These are phyloP conservation scores for Alternaria viburni DNA, from an alignment of 2,329 filamentous ascomycete genomes.

Conservation along the genomic window DNA sequence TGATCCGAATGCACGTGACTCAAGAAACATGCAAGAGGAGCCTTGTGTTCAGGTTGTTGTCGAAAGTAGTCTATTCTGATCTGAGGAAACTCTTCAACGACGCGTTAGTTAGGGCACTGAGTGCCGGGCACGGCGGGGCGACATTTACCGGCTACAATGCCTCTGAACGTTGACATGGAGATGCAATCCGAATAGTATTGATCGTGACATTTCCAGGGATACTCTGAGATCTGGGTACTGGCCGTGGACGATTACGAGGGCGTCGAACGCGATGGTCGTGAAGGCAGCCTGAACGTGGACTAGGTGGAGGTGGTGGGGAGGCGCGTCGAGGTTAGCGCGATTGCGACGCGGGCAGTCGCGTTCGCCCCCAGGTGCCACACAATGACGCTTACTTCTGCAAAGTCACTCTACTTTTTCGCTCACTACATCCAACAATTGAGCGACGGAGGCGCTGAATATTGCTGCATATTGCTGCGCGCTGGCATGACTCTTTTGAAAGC, in stretches of 20 bases:
- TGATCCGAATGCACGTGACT: slow-evolving; percentile 95
- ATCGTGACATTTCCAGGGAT: slow-evolving; percentile 8
- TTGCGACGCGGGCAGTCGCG: background rate
- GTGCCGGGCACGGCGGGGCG: background rate
- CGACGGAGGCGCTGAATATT: background rate
- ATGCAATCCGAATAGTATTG: background rate
- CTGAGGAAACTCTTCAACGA: slow-evolving; percentile 71
- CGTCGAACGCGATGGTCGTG: background rate
- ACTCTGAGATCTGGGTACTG: background rate
- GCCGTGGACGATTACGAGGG: background rate
- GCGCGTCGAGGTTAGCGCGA: background rate
- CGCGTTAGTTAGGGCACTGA: background rate
- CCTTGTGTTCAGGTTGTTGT: slow-evolving; percentile 56
- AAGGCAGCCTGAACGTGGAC: background rate
- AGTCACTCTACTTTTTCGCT: background rate
- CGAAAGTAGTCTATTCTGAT: slow-evolving; percentile 88
- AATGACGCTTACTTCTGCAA: background rate
- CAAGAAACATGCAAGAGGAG: slow-evolving; percentile 83
- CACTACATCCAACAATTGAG: background rate
- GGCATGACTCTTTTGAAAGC: background rate
- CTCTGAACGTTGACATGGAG: slow-evolving; percentile 46
- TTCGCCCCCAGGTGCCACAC: background rate
- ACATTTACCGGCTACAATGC: slow-evolving; percentile 35
- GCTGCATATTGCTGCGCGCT: background rate
- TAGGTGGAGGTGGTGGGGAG: background rate